Base-by-base conservation (phyloP, 495 filamentous ascomycete species). In the Penicillium egyptiacum region DNA sequence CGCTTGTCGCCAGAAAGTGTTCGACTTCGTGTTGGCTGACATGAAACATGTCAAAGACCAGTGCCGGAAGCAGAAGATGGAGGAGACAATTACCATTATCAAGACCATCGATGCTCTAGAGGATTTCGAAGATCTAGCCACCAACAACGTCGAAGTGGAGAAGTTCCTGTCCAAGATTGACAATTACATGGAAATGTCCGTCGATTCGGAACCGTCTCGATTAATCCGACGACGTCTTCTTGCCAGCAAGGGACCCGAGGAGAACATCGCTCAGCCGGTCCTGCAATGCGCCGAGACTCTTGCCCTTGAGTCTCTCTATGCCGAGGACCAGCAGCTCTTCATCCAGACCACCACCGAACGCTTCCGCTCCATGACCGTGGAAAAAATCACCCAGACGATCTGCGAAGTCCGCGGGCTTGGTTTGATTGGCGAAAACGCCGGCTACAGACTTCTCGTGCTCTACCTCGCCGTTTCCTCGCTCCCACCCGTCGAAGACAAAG, bases 31-130 rank as follows among this genome's bases (percentile, higher is more conserved):
- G 5, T 45, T 77, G 40, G 64, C 62, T 8, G 74, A 76, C 25
- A 62, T 79, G 59, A 73, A 75, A 33, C 64, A 67, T 1, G 69
- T 75, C 53, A 73, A 70, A 58, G 69, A 73, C 46, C 71, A 72
- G 33, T 77, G 69, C 69, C 68, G 66, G 50, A 75, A 76, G 60
- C 70, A 75, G 31, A 70, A 75, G 47, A 31, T 75, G 35, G 73
- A 75, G 54, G 72, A 72, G 33, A 75, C 73, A 8, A 70, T 76
- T 22, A 71, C 70, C 6, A 60, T 78, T 14, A 75, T 75, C 53
- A 77, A 75, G 58, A 76, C 67, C 12, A 68, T 78, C 39, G 74
- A 78, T 65, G 70, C 72, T 2, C 57, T 79, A 23, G 75, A 78
- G 51, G 76, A 77, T 45, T 78, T 79, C 41, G 75, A 79, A 50